These are phyloP conservation scores for Zygoascus meyerae DNA, from an alignment of 1,139 yeast genomes.

Conservation along the genomic window DNA sequence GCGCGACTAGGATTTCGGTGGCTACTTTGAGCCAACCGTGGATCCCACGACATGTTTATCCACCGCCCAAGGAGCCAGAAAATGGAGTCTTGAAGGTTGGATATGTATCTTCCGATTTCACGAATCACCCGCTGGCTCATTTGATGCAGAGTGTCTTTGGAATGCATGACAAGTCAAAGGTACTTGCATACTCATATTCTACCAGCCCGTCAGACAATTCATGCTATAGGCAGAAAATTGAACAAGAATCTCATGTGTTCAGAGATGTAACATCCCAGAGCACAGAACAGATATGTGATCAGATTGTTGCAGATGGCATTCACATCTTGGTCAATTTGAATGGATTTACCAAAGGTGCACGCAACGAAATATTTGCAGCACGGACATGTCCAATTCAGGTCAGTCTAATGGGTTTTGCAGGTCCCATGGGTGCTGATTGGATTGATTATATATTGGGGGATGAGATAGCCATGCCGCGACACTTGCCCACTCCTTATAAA, in stretches of 20 bases:
- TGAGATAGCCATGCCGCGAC: conserved; percentile 18
- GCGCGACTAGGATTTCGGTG: conserved; percentile 31
- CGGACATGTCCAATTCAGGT: conserved; percentile 34
- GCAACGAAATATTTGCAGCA: conserved; percentile 34
- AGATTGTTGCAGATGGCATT: conserved; percentile 29
- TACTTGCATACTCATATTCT: conserved; percentile 31
- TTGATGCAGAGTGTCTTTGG: conserved; percentile 36
- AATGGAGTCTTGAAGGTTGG: conserved; percentile 28
- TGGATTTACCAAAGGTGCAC: conserved; percentile 34
- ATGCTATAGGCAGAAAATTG: conserved; percentile 27
- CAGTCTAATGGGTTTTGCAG: conserved; percentile 35
- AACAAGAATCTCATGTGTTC: conserved; percentile 26
- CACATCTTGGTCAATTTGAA: conserved; percentile 33
- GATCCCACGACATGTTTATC: conserved; percentile 30
- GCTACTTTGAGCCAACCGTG: conserved; percentile 25
- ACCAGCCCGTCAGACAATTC: conserved; percentile 31
- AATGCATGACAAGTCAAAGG: conserved; percentile 25
- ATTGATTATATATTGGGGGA: conserved; percentile 32
- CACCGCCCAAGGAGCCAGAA: conserved; percentile 31
- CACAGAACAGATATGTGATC: conserved; percentile 27
- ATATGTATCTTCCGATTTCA: conserved; percentile 34
- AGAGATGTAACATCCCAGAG: conserved; percentile 28
- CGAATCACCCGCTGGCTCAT: conserved; percentile 34
- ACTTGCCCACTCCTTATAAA: conserved; percentile 18
- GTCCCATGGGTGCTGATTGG: conserved; percentile 34